phyloP scores from a whole-genome alignment of 768 basidiomycete species.

The Russula dissimulans region DNA sequence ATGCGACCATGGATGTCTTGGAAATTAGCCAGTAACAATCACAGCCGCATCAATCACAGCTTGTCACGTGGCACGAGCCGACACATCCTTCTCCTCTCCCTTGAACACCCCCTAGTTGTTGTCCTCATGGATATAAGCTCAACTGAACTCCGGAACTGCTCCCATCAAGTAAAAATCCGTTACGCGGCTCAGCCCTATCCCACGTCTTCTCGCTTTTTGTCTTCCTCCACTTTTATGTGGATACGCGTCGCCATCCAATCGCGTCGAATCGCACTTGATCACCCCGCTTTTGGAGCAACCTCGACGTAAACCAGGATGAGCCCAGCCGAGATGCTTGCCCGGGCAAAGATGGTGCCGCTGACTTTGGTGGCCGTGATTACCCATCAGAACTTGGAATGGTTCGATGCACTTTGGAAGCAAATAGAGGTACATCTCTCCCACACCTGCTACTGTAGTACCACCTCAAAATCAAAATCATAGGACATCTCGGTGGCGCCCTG shows the following conservation, averaged over 20 bases:
- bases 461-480: neutral
- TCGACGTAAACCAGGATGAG: slow-evolving; percentile 1
- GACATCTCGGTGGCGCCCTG: neutral
- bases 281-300: slow-evolving; percentile 6
- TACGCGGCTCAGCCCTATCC: slow-evolving; percentile 2
- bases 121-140: too few species aligned
- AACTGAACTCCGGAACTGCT: too few species aligned
- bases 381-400: neutral
- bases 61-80: too few species aligned
- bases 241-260: slow-evolving; percentile 2
- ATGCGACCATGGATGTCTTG: too few species aligned
- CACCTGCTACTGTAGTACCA: too few species aligned
- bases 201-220: neutral
- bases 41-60: too few species aligned
- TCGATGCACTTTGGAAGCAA: neutral
- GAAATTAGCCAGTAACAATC: too few species aligned
- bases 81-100: too few species aligned
- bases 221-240: neutral
- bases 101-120: too few species aligned
- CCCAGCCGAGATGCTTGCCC: neutral
- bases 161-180: neutral
- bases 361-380: neutral
- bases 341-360: slow-evolving; percentile 2
- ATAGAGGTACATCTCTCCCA: slow-evolving; percentile 2
- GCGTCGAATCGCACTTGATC: slow-evolving; percentile 11